These are phyloP conservation scores for Stemphylium lycopersici DNA, from an alignment of 2,329 filamentous ascomycete genomes.

Conservation along the genomic window DNA sequence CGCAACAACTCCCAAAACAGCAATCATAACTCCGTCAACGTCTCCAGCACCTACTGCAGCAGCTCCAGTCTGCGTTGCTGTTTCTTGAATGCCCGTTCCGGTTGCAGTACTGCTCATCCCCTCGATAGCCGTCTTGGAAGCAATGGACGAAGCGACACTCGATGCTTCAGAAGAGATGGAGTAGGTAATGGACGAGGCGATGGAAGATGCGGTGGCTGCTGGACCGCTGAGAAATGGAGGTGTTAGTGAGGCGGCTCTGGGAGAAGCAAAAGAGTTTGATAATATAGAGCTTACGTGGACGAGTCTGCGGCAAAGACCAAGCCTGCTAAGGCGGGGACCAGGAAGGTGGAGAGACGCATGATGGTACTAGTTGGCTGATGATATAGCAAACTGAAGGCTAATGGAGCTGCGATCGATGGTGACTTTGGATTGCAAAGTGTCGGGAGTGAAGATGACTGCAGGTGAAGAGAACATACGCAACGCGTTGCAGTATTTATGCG, in stretches of 20 bases:
- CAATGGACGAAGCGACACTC: background rate
- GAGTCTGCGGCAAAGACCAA: background rate
- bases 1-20: constrained; percentile 17
- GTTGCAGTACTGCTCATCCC: background rate
- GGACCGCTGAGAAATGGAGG: background rate
- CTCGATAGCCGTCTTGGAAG: background rate
- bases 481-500: too few relatives aligned
- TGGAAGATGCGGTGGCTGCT: background rate
- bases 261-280: too few relatives aligned
- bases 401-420: too few relatives aligned
- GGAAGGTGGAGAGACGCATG: constrained; percentile 18
- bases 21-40: constrained; percentile 6
- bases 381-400: too few relatives aligned
- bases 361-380: too few relatives aligned
- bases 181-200: background rate
- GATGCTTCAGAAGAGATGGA: background rate
- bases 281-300: background rate
- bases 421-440: too few relatives aligned
- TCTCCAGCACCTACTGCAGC: constrained; percentile 2
- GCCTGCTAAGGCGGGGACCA: constrained; percentile 7
- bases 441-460: too few relatives aligned
- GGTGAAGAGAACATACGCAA: too few relatives aligned
- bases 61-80: constrained; percentile 12
- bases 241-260: background rate
- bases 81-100: background rate